Conservation (phyloP, 2,329 filamentous ascomycete genomes). For the Alternaria sp. region DNA sequence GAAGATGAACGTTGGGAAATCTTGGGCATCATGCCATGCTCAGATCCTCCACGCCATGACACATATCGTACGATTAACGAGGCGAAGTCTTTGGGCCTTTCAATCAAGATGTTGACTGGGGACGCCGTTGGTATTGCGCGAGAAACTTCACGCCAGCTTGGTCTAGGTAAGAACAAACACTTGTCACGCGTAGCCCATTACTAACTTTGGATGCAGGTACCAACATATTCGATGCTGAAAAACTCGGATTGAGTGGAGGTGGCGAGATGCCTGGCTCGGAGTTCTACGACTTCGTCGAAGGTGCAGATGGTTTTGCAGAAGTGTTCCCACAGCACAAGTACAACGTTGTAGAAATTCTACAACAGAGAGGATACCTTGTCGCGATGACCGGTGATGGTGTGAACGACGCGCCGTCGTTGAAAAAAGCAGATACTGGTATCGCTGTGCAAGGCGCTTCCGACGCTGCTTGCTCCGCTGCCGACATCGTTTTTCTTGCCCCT, state of each 20-base stretch:
- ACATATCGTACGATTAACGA: conserved; percentile 91
- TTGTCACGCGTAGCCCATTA: not conserved
- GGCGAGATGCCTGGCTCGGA: conserved; percentile 94
- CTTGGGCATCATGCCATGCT: conserved; percentile 94
- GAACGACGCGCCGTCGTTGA: conserved; percentile 90
- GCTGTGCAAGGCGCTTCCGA: conserved; percentile 92
- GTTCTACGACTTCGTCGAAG: conserved; percentile 95
- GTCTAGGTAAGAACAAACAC: conserved; percentile 64
- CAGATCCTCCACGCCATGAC: conserved; percentile 88
- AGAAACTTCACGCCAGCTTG: conserved; percentile 90
- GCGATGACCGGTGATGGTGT: conserved; percentile 97
- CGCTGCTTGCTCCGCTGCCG: conserved; percentile 87
- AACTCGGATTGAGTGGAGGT: conserved; percentile 86
- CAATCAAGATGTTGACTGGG: conserved; percentile 96
- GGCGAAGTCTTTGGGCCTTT: conserved; percentile 85
- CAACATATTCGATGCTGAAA: conserved; percentile 93
- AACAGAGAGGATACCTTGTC: conserved; percentile 91
- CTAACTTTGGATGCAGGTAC: conserved; percentile 60
- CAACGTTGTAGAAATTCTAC: conserved; percentile 90
- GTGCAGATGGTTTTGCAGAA: conserved; percentile 92
- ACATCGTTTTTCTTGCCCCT: conserved; percentile 92
- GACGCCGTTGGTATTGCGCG: conserved; percentile 92
- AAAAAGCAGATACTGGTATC: conserved; percentile 97
- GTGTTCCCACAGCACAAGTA: conserved; percentile 97
- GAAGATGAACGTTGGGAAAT: conserved; percentile 86